Percentiles rank a stretch among this genome's conserved stretches.
Evolutionary conservation across 2,329 filamentous ascomycete species (phyloP).

Genomic region (Fusarium marasasianum): DNA sequence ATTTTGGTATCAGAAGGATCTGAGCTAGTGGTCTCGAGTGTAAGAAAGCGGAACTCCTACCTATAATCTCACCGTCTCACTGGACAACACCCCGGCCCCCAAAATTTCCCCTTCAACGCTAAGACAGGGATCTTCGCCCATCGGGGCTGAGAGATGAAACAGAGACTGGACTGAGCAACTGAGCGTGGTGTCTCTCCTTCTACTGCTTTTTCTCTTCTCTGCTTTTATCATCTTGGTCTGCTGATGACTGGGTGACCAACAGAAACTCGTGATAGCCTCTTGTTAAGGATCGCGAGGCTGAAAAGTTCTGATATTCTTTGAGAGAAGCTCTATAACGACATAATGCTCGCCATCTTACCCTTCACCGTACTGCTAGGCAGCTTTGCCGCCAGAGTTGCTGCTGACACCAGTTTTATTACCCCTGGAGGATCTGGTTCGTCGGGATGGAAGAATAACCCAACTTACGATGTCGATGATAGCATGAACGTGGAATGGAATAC

Average conservation of each 20-base stretch:
- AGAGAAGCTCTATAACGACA: neutral
- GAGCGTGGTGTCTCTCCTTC: neutral
- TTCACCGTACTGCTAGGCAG: constrained; percentile 8
- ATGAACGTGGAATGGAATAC: constrained; percentile 40
- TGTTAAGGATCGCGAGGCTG: neutral
- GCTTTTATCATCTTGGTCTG: neutral
- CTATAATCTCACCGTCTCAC: neutral
- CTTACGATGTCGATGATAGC: constrained; percentile 32
- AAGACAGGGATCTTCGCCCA: constrained; percentile 20
- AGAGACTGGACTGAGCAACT: neutral
- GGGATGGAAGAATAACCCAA: constrained; percentile 38
- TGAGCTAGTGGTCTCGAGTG: neutral
- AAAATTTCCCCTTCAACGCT: constrained; percentile 15
- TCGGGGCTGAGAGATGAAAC: constrained; percentile 29
- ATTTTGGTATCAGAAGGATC: constrained; percentile 15
- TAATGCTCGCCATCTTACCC: constrained; percentile 15
- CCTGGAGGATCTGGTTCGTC: constrained; percentile 28
- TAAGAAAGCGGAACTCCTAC: constrained; percentile 5
- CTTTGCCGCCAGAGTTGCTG: neutral
- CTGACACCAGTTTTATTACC: constrained; percentile 20
- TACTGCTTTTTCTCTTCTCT: neutral
- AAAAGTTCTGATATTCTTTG: neutral
- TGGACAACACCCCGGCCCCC: constrained; percentile 7
- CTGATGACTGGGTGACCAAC: neutral
- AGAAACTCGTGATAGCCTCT: neutral